Conservation (phyloP, 345 rosid species). For the Euclidium syriacum region DNA sequence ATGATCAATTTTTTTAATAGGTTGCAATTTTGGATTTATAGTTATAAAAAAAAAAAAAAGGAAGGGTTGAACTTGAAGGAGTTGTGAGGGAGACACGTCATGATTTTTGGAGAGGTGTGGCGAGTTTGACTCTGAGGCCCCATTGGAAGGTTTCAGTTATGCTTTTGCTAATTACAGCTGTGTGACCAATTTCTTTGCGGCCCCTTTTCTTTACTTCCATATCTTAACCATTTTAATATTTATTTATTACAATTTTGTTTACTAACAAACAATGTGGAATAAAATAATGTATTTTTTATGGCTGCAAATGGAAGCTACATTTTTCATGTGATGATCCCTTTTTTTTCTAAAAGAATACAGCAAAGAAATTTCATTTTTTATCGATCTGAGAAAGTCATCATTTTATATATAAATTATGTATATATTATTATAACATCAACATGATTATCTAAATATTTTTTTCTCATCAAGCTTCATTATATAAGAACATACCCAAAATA, state of each 20-base stretch:
- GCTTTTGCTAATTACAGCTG: constrained; percentile 23
- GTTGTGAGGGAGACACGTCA: constrained; percentile 4
- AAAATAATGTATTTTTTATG: too few relatives aligned
- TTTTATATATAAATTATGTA: too few relatives aligned
- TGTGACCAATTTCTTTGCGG: constrained; percentile 10
- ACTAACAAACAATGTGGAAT: background rate
- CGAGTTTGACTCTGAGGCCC: background rate
- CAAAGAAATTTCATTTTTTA: too few relatives aligned
- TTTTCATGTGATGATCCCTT: background rate
- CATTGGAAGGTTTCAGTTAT: constrained; percentile 8
- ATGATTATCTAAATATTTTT: too few relatives aligned
- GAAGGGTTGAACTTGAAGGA: background rate
- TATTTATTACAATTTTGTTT: constrained; percentile 1
- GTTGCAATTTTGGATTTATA: background rate
- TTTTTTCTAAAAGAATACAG: too few relatives aligned
- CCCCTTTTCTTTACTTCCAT: background rate
- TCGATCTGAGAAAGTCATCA: too few relatives aligned
- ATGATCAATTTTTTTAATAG: background rate
- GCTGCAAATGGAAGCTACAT: constrained; percentile 4
- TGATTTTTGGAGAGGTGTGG: background rate
- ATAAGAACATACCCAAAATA: too few relatives aligned
- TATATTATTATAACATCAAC: too few relatives aligned
- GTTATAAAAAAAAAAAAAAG: background rate
- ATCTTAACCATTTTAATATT: background rate
- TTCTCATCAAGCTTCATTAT: too few relatives aligned